These are phyloP conservation scores for Senna tora DNA, from an alignment of 306 rosid genomes.

Conservation along the genomic window DNA sequence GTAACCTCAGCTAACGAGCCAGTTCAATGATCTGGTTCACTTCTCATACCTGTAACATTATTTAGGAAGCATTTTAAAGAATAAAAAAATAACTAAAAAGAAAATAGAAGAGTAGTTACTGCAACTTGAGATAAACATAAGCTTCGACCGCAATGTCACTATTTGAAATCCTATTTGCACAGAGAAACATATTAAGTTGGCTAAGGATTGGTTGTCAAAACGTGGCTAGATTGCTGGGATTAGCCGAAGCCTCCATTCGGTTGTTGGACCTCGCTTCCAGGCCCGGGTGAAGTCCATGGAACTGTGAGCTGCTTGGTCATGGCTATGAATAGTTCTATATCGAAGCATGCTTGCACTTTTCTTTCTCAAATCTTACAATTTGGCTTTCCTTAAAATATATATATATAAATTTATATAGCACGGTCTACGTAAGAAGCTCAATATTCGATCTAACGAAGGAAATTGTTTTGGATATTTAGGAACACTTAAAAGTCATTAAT, in stretches of 20 bases:
- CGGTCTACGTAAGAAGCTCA: not conserved
- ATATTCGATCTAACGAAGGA: not conserved
- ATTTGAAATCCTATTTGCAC: not conserved
- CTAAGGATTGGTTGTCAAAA: not conserved
- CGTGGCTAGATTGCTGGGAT: not conserved
- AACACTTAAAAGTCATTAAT: too few species aligned
- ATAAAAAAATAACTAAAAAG: constrained; percentile 33
- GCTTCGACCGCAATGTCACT: not conserved
- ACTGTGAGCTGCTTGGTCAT: not conserved
- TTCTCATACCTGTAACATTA: constrained; percentile 40
- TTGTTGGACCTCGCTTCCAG: too few species aligned
- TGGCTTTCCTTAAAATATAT: not conserved
- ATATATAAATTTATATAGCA: too few species aligned
- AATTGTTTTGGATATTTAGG: too few species aligned
- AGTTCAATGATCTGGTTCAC: constrained; percentile 45
- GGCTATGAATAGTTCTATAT: not conserved
- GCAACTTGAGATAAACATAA: not conserved
- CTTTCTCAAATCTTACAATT: not conserved
- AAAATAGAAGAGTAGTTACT: not conserved
- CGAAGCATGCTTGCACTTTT: not conserved
- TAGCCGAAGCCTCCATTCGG: not conserved
- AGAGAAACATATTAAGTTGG: not conserved
- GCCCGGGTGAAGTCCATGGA: not conserved
- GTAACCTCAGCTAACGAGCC: constrained; percentile 41
- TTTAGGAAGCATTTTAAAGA: constrained; percentile 39